Conservation (phyloP, 352 stramenopile genomes). For the Phytophthora vignae region DNA sequence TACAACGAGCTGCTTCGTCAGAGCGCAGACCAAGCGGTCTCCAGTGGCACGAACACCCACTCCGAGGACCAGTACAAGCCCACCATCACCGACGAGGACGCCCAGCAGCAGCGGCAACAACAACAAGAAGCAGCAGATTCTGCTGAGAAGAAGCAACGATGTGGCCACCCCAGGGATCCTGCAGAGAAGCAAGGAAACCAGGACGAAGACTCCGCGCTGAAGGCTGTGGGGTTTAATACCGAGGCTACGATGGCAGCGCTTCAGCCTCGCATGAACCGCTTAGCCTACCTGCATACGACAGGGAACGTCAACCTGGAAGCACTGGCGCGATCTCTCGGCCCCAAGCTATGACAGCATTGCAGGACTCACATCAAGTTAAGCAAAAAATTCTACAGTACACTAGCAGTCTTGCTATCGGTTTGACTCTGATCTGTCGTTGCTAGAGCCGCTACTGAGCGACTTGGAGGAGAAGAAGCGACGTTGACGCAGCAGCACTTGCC, state of each 20-base stretch:
- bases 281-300: conserved; percentile 29
- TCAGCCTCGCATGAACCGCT: conserved; percentile 37
- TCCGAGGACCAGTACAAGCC: not conserved
- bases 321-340: conserved; percentile 31
- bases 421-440: conserved; percentile 40
- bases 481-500: conserved; percentile 61
- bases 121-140: conserved; percentile 3
- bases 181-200: conserved; percentile 22
- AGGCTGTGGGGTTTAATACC: not conserved
- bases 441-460: conserved; percentile 51
- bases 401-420: not conserved
- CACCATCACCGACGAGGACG: not conserved
- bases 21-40: conserved; percentile 27
- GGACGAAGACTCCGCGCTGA: conserved; percentile 11
- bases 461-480: conserved; percentile 73
- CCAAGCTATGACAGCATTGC: conserved; percentile 18
- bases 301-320: conserved; percentile 31
- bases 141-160: conserved; percentile 1
- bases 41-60: not conserved
- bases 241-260: conserved; percentile 31
- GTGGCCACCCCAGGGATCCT: not conserved
- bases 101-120: not conserved
- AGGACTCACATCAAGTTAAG: not conserved
- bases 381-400: not conserved
- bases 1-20: conserved; percentile 41